Evolutionary conservation across 176 grass and related monocot genomes (phyloP).

Genomic region (Paspalum vaginatum): DNA sequence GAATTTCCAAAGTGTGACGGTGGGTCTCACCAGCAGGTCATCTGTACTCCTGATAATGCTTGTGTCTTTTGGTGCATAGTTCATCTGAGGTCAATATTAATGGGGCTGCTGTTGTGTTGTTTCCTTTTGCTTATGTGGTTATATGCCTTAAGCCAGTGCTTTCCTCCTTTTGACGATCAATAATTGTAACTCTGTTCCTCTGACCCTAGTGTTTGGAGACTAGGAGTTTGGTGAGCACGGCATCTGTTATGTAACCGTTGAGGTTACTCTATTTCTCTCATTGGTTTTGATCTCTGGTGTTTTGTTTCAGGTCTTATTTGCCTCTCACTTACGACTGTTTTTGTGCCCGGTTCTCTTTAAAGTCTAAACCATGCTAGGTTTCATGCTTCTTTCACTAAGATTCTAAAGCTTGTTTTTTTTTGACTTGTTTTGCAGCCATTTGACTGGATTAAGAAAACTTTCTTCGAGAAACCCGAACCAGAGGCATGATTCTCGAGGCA

Average conservation of each 20-base stretch:
- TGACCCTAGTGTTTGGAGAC: neutral
- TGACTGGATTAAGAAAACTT: conserved; percentile 83
- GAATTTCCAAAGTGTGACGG: neutral
- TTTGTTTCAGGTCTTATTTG: neutral
- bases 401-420: conserved; percentile 10
- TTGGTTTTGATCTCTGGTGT: neutral
- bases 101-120: neutral
- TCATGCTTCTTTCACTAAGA: neutral
- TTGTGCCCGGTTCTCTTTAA: neutral
- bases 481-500: conserved; percentile 49
- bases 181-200: neutral
- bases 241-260: neutral
- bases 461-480: conserved; percentile 70
- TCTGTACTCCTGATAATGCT: neutral
- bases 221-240: neutral
- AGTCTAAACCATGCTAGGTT: neutral
- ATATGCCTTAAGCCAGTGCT: neutral
- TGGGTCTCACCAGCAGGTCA: neutral
- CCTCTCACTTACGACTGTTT: neutral
- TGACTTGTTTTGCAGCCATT: conserved; percentile 62
- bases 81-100: neutral
- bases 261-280: neutral
- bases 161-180: neutral
- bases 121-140: neutral
- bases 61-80: neutral